Conservation (phyloP, 768 basidiomycete genomes). For the Tricholoma furcatifolium region DNA sequence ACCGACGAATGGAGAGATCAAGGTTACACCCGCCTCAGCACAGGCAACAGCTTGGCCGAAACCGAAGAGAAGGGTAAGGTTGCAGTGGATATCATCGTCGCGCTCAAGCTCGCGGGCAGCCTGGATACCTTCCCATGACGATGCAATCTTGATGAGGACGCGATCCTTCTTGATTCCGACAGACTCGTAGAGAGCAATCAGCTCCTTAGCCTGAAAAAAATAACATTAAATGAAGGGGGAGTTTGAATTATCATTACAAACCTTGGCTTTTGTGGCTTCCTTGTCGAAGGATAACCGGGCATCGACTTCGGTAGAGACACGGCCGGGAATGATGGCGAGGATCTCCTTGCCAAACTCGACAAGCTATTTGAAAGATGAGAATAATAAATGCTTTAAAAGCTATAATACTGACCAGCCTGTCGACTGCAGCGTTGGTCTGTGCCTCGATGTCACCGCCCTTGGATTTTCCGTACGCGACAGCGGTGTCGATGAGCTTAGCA, state of each 20-base stretch:
- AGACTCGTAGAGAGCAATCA: constrained; percentile 94
- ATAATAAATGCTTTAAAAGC: not conserved
- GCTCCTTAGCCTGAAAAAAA: constrained; percentile 62
- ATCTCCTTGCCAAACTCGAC: constrained; percentile 98
- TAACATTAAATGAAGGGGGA: not conserved
- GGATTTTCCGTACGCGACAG: constrained; percentile 70
- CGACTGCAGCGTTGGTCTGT: constrained; percentile 78
- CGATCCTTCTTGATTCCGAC: constrained; percentile 92
- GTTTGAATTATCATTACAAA: constrained; percentile 20
- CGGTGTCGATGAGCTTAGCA: constrained; percentile 72
- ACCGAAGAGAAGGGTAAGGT: constrained; percentile 98
- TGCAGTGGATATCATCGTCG: constrained; percentile 95
- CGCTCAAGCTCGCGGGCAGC: constrained; percentile 94
- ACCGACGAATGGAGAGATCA: constrained; percentile 99
- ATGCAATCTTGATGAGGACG: constrained; percentile 98
- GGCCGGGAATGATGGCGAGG: constrained; percentile 91
- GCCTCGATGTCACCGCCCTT: constrained; percentile 78
- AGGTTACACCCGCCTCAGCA: constrained; percentile 96
- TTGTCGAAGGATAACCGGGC: constrained; percentile 97
- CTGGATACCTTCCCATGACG: constrained; percentile 99
- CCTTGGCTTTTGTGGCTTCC: constrained; percentile 87
- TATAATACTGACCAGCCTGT: constrained; percentile 71
- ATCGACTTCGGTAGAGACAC: constrained; percentile 99
- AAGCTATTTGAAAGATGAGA: constrained; percentile 50
- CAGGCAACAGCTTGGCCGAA: constrained; percentile 99